Base-by-base conservation (phyloP, 768 basidiomycete genomes). In the Lentinula boryana region DNA sequence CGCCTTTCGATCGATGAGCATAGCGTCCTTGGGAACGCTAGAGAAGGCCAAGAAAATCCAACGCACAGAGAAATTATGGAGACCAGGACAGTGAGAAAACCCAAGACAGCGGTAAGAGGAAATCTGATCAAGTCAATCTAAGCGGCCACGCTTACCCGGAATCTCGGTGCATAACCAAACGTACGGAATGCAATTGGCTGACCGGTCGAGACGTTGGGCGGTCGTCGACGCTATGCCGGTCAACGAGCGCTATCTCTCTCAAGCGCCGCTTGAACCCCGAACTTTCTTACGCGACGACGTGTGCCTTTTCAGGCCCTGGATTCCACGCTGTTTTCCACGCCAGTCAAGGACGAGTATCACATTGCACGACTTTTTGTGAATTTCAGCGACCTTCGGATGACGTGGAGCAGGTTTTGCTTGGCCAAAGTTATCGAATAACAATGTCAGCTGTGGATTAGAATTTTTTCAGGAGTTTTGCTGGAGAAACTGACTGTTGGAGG, bases 41-140 rank as follows among this genome's bases (percentile, higher is more conserved):
- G 53, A 59, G 65, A 62, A 65, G 62, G 62, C 64, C 62, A 68
- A 71, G 71, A 64, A 58, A 53, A 55, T 64, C 59, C 61, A 62
- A 60, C 57, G 55, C 16, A 21, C 57, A 56, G 31, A 55, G 61
- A 62, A 43, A 54, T 18, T 54, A 54, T 54, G 53, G 40, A 40
- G 55, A 43, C 55, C 50, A 61, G 35, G 57, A 53, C 62, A 66
- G 68, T 70, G 71, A 71, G 70, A 74, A 69, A 70, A 76, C 69
- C 76, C 75, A 72, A 74, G 74, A 76, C 65, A 76, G 69, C 68
- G 78, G 78, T 50, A 63, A 65, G 49, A 65, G 23, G 36, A 67
- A 70, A 73, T 73, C 74, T 72, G 71, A 73, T 74, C 70, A 73
- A 75, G 68, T 63, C 65, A 74, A 76, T 75, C 74, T 75, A 49